Base-by-base conservation (phyloP, 1,284 basidiomycete genomes). In the Rhizoctonia solani region DNA sequence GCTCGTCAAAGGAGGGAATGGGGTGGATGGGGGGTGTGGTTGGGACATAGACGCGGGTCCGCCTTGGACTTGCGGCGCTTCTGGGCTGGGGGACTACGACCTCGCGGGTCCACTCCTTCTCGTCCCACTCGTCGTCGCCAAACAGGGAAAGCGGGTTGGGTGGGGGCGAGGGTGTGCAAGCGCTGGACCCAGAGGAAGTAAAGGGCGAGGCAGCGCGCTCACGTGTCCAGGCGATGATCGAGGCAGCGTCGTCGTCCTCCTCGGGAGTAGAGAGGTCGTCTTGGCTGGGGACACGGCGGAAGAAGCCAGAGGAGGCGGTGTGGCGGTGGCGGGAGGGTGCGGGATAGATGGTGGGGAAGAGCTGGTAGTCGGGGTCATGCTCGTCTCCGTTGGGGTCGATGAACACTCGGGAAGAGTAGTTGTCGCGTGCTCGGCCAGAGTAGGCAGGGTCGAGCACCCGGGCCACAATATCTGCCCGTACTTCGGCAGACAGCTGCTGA, bases 51-150 rank as follows among this genome's bases (percentile, higher is more conserved):
- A 63, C 37, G 37, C 37, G 46, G 59, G 47, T 25, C 34, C 16
- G 47, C 47, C 47, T 63, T 63, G 59, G 39, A 37, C 39, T 61
- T 50, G 46, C 46, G 41, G 19, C 55, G 55, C 55, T 59, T n/a
- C n/a, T 59, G 55, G 55, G 19, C 32, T 30, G 11, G 32, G 47
- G 9, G 37, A 63, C 47, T 3, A 63, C 59, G 1, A 52, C 49
- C 34, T 63, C 49, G 23, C 59, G 49, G 2, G 34, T 63, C 49
- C 59, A 63, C 23, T 63, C 59, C 46, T 63, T 63, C 49, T 52
- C 49, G 49, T 63, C 59, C 59, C 49, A 63, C 30, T 58, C 55
- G 30, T 52, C 59, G 34, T 63, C 49, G 11, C 37, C 49, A 50
- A 61, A 61, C 8, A 61, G n/a, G 14, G 29, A 32, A 16, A 61